Evolutionary conservation across 164 flowering plant genomes (phyloP).

Genomic region (Tinospora cordifolia): DNA sequence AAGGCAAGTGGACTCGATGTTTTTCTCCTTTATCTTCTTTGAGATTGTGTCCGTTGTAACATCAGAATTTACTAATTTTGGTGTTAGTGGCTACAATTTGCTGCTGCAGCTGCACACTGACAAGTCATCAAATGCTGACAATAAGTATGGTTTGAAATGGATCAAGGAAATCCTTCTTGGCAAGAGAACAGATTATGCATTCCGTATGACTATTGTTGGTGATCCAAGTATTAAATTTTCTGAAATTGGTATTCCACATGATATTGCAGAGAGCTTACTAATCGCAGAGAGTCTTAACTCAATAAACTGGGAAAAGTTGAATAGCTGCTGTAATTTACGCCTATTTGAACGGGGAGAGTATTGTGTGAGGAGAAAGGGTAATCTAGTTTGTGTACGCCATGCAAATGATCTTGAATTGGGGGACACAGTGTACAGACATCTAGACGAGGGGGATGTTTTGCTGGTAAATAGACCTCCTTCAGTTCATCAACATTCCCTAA

Average conservation of each 20-base stretch:
- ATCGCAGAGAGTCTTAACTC: slow-evolving; percentile 49
- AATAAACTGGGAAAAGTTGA: slow-evolving; percentile 50
- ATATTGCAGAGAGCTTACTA: slow-evolving; percentile 53
- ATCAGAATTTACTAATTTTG: background rate
- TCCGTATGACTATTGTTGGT: slow-evolving; percentile 86
- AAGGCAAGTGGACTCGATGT: slow-evolving; percentile 45
- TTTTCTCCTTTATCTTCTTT: background rate
- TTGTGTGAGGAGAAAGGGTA: slow-evolving; percentile 43
- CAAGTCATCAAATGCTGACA: slow-evolving; percentile 18
- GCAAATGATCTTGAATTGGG: slow-evolving; percentile 39
- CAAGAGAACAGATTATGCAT: slow-evolving; percentile 60
- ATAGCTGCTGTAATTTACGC: slow-evolving; percentile 23
- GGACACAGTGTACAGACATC: slow-evolving; percentile 48
- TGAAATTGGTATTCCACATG: slow-evolving; percentile 77
- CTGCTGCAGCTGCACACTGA: slow-evolving; percentile 46
- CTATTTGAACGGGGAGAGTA: slow-evolving; percentile 45
- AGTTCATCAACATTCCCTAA: slow-evolving; percentile 77
- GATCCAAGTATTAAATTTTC: slow-evolving; percentile 65
- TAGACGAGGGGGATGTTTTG: slow-evolving; percentile 69
- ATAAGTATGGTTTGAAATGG: slow-evolving; percentile 54
- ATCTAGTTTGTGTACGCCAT: slow-evolving; percentile 19
- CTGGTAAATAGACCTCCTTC: slow-evolving; percentile 90
- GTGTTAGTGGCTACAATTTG: slow-evolving; percentile 8
- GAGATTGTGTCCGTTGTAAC: background rate
- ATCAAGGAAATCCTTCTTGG: slow-evolving; percentile 72